Percentiles rank a stretch among this genome's conserved stretches.
Evolutionary conservation across 2,329 filamentous ascomycete species (phyloP).

Genomic region (Epichloe brachyelytri): DNA sequence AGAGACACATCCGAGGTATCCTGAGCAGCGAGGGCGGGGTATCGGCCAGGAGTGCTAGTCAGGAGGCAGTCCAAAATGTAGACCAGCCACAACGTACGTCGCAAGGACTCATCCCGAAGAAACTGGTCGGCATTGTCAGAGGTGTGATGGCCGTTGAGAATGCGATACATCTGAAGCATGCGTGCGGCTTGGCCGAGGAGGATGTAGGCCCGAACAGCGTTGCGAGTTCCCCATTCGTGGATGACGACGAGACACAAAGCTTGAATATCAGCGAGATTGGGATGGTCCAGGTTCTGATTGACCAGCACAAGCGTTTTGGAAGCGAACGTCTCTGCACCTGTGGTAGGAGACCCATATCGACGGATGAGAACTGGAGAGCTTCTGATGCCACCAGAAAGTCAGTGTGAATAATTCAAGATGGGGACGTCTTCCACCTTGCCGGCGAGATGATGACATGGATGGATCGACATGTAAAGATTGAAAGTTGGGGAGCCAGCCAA

Average conservation of each 20-base stretch:
- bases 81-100: conserved; percentile 48
- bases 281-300: conserved; percentile 46
- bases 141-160: conserved; percentile 41
- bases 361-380: conserved; percentile 44
- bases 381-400: conserved; percentile 18
- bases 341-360: conserved; percentile 42
- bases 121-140: conserved; percentile 43
- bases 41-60: conserved; percentile 47
- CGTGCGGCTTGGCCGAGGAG: conserved; percentile 50
- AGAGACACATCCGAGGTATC: conserved; percentile 43
- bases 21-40: conserved; percentile 39
- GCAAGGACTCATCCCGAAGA: conserved; percentile 47
- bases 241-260: conserved; percentile 47
- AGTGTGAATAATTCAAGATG: not conserved
- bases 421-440: not conserved
- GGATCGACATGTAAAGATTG: not conserved
- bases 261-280: conserved; percentile 47
- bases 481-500: not conserved
- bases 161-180: conserved; percentile 52
- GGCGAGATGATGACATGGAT: not conserved
- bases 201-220: conserved; percentile 49
- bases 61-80: conserved; percentile 51
- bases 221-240: conserved; percentile 49
- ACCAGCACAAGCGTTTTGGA: conserved; percentile 43
- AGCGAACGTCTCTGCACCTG: conserved; percentile 46